Base-by-base conservation (phyloP, 2,329 filamentous ascomycete genomes). In the Chrysoporthe puriensis region DNA sequence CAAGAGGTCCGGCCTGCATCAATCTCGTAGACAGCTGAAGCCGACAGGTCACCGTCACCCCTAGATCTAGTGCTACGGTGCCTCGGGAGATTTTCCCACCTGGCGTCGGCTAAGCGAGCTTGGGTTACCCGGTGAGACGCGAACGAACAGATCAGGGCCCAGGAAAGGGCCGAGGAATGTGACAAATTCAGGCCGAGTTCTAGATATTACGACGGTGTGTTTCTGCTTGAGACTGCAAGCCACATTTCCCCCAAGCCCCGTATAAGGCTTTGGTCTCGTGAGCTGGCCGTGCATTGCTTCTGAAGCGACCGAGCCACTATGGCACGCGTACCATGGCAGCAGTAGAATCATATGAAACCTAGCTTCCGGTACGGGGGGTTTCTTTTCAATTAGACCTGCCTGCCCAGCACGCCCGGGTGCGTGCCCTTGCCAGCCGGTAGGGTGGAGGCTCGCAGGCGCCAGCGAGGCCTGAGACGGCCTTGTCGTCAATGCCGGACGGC, bases 51-150 rank as follows among this genome's bases (percentile, higher is more conserved):
- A 36, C 60, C 60, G 44, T 40, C 32, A 26, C 44, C 18, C 44
- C 18, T 5, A 50, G 60, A 62, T 62, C 60, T 50, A 32, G 60
- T 52, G 18, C 43, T 36, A 62, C 60, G 32, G 16, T 50, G 26
- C 44, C 32, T 46, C 32, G 21, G 59, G 60, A 36, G 26, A 62
- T 62, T 18, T 40, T 63, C 61, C 48, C 21, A 18, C 34, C 61
- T 63, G 61, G 61, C 46, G 43, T 54, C 61, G 61, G 61, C 34
- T 63, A 63, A 63, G 61, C 61, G 61, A 63, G 61, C 50, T 36
- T 52, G 61, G 42, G 46, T 57, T 18, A 36, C 54, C 14, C 48
- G 36, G 61, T 54, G 48, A 36, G 32, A 63, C 34, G 18, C n/a
- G n/a, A 54, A 8, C 21, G 46, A 54, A 54, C 18, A 63, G 48